phyloP scores from a whole-genome alignment of 306 rosid genomes.

The Fragaria ananassa region DNA sequence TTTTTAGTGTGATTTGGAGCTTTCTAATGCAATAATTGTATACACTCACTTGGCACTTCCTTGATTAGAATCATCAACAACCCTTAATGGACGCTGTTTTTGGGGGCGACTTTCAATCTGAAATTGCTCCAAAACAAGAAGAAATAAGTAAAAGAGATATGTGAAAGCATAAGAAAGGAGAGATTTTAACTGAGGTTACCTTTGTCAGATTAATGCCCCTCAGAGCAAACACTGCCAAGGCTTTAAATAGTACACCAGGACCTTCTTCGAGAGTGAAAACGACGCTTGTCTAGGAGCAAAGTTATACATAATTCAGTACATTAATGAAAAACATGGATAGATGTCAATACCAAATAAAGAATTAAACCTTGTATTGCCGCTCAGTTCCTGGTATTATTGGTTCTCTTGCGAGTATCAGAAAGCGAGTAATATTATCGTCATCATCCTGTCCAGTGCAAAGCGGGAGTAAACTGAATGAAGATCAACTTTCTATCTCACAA shows the following conservation, averaged over 20 bases:
- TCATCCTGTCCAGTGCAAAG: constrained; percentile 54
- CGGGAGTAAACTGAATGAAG: constrained; percentile 26
- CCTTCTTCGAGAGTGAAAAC: constrained; percentile 87
- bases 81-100: constrained; percentile 61
- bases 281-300: constrained; percentile 64
- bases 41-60: constrained; percentile 74
- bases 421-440: constrained; percentile 68
- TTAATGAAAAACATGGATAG: background rate
- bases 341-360: background rate
- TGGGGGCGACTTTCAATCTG: constrained; percentile 89
- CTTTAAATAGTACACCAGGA: constrained; percentile 84
- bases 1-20: background rate
- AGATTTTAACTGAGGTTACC: constrained; percentile 37
- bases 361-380: constrained; percentile 56
- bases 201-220: constrained; percentile 70
- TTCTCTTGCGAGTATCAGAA: constrained; percentile 81
- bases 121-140: constrained; percentile 30
- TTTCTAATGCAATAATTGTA: background rate
- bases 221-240: constrained; percentile 75
- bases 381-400: constrained; percentile 70
- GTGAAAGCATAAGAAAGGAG: background rate
- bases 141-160: background rate
- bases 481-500: constrained; percentile 8
- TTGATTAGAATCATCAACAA: constrained; percentile 72
- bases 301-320: constrained; percentile 23